Conservation (phyloP, 2,329 filamentous ascomycete genomes). For the Aureobasidium pullulans region DNA sequence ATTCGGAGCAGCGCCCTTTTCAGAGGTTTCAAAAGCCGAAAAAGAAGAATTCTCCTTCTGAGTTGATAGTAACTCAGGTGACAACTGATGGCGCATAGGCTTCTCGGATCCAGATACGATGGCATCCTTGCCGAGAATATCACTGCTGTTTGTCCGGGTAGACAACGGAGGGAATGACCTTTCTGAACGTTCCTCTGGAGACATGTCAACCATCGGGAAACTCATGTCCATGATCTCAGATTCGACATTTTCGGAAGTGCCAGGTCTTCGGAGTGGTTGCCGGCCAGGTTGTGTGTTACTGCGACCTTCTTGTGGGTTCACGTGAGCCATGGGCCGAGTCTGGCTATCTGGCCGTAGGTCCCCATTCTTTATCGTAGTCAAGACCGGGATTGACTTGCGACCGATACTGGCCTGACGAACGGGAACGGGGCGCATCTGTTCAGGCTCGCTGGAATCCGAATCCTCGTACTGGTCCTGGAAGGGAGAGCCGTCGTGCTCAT, state of each 20-base stretch:
- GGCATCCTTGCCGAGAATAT: background rate
- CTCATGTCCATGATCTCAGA: background rate
- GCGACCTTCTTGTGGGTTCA: background rate
- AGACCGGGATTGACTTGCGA: slow-evolving; percentile 38
- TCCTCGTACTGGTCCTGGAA: slow-evolving; percentile 10
- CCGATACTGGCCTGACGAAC: slow-evolving; percentile 43
- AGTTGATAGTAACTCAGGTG: background rate
- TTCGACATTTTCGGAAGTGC: background rate
- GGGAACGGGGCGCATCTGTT: slow-evolving; percentile 31
- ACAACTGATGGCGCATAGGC: background rate
- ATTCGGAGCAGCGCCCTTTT: background rate
- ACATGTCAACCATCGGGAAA: background rate
- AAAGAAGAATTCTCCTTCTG: background rate
- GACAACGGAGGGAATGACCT: background rate
- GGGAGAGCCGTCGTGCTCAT: slow-evolving; percentile 9
- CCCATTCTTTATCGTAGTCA: slow-evolving; percentile 41
- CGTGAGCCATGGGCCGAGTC: background rate
- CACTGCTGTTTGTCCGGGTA: slow-evolving; percentile 2
- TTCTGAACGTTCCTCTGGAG: background rate
- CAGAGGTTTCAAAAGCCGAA: background rate
- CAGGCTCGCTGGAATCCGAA: slow-evolving; percentile 17
- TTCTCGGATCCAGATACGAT: background rate
- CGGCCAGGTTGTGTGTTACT: too few species aligned
- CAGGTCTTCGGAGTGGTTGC: background rate
- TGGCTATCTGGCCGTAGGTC: slow-evolving; percentile 22